Evolutionary conservation across 495 filamentous ascomycete species (phyloP).

Genomic region (Penicillium cataractarum): DNA sequence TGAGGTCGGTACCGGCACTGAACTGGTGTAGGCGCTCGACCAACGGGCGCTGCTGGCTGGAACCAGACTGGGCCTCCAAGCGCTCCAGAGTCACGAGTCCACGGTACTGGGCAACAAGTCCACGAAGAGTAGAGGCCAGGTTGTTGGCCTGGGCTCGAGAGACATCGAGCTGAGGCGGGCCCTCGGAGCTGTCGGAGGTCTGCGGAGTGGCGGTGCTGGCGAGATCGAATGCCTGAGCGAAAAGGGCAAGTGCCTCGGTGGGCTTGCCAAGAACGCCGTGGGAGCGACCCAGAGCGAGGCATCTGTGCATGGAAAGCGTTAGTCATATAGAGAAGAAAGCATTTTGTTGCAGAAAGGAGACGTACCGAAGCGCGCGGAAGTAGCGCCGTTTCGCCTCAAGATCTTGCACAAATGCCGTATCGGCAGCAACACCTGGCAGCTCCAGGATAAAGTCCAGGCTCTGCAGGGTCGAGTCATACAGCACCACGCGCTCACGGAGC

Average conservation of each 20-base stretch:
- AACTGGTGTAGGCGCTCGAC: constrained; percentile 77
- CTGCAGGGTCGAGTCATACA: constrained; percentile 91
- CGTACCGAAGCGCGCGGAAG: constrained; percentile 85
- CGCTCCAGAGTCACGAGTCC: constrained; percentile 81
- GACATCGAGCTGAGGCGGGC: constrained; percentile 61
- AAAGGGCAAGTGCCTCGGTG: constrained; percentile 85
- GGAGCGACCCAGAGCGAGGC: constrained; percentile 81
- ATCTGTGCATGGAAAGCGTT: constrained; percentile 52
- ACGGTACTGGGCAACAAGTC: constrained; percentile 73
- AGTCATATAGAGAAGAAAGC: constrained; percentile 1
- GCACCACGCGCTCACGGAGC: constrained; percentile 82
- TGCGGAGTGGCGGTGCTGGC: constrained; percentile 38
- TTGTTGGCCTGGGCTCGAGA: constrained; percentile 55
- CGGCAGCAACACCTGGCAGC: constrained; percentile 87
- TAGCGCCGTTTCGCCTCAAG: constrained; percentile 78
- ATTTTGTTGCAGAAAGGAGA: constrained; percentile 1
- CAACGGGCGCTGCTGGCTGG: constrained; percentile 52
- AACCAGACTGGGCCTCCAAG: constrained; percentile 42
- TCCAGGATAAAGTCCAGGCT: constrained; percentile 90
- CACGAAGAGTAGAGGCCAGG: constrained; percentile 63
- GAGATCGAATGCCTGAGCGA: constrained; percentile 67
- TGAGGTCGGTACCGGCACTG: constrained; percentile 67
- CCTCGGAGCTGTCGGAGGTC: constrained; percentile 35
- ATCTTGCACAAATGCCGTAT: constrained; percentile 73
- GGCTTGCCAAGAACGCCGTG: constrained; percentile 72